A percentile compares a stretch with the other conserved stretches of the same genome.
These are phyloP conservation scores for Waltergamsia citrina DNA, from an alignment of 2,329 filamentous ascomycete species.

Conservation along the genomic window DNA sequence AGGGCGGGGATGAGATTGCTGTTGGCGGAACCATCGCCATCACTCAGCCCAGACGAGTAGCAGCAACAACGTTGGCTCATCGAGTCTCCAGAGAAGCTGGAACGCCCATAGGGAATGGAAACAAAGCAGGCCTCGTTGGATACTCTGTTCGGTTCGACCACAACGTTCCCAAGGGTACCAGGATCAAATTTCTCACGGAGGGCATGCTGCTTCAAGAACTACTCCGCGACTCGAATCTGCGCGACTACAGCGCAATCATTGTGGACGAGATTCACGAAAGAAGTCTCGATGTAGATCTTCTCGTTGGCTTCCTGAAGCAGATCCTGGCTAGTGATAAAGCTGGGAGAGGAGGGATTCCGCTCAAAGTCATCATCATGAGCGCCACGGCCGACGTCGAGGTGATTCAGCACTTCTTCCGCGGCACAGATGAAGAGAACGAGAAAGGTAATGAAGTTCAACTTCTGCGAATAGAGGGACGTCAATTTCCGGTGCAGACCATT, in stretches of 20 bases:
- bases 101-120: conserved; percentile 35
- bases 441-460: conserved; percentile 22
- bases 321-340: conserved; percentile 55
- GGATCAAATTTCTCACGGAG: conserved; percentile 90
- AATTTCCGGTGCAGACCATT: conserved; percentile 72
- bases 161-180: conserved; percentile 68
- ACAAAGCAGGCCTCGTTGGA: conserved; percentile 53
- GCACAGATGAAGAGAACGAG: conserved; percentile 9
- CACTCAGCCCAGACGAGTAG: conserved; percentile 88
- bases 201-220: conserved; percentile 95
- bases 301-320: conserved; percentile 79
- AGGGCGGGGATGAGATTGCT: conserved; percentile 28
- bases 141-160: conserved; percentile 96
- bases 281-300: conserved; percentile 85
- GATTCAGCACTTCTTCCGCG: conserved; percentile 65
- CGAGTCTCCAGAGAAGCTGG: conserved; percentile 74
- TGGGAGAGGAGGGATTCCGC: conserved; percentile 58
- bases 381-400: conserved; percentile 84
- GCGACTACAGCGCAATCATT: conserved; percentile 79
- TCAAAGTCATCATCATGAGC: conserved; percentile 95
- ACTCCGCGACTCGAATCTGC: conserved; percentile 71
- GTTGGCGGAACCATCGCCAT: conserved; percentile 82
- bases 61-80: conserved; percentile 81
- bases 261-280: conserved; percentile 97
- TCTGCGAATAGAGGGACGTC: conserved; percentile 71